Conservation (phyloP, 202 grass and related monocot species). For the Panicum hallii region DNA sequence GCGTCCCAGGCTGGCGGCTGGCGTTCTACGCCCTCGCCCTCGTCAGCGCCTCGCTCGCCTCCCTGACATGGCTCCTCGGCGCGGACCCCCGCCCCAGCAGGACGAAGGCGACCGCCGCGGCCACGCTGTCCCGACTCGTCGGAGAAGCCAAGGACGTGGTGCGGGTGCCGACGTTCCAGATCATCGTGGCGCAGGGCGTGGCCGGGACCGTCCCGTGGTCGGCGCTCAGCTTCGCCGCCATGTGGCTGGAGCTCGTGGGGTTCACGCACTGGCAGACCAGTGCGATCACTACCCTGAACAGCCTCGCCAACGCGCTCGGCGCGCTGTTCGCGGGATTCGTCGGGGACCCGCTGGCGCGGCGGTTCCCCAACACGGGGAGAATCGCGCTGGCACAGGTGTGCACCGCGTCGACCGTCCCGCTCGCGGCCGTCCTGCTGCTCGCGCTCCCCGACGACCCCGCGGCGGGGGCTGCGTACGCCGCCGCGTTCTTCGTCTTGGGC, state of each 20-base stretch:
- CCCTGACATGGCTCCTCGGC: conserved; percentile 55
- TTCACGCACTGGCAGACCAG: conserved; percentile 64
- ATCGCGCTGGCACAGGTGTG: conserved; percentile 59
- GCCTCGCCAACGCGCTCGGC: conserved; percentile 50
- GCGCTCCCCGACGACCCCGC: conserved; percentile 53
- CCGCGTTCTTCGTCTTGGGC: conserved; percentile 55
- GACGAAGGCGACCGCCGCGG: background rate
- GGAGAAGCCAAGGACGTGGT: conserved; percentile 71
- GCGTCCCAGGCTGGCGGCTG: conserved; percentile 79
- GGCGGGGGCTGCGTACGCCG: conserved; percentile 32
- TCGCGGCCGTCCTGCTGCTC: conserved; percentile 56
- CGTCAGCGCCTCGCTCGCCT: conserved; percentile 56
- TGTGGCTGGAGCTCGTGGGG: conserved; percentile 93
- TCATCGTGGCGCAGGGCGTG: conserved; percentile 83
- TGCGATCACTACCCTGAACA: conserved; percentile 32
- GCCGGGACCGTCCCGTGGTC: conserved; percentile 73
- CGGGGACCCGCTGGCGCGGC: conserved; percentile 47
- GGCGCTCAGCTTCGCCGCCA: conserved; percentile 63
- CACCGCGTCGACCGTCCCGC: conserved; percentile 53
- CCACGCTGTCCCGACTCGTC: conserved; percentile 43
- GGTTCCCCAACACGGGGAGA: conserved; percentile 61
- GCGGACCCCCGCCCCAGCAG: conserved; percentile 56
- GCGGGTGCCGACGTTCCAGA: conserved; percentile 74
- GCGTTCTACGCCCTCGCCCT: conserved; percentile 71
- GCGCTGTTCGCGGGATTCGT: conserved; percentile 53